Evolutionary conservation across 1,139 yeast genomes (phyloP).

Genomic region (Geotrichum citri-aurantii): DNA sequence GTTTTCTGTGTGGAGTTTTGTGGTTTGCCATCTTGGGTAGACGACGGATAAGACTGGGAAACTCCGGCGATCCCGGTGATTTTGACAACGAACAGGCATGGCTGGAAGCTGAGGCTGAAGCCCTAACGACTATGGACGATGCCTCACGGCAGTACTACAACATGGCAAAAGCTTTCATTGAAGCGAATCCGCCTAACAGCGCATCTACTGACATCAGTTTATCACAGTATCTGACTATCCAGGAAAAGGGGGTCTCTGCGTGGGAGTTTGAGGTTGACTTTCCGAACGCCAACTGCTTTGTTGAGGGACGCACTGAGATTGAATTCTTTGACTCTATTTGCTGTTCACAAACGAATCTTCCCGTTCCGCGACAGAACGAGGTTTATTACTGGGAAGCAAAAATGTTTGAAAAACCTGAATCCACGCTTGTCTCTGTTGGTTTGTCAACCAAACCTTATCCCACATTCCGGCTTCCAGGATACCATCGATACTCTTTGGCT

Average conservation of each 20-base stretch:
- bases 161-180: slow-evolving; percentile 52
- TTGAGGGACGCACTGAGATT: slow-evolving; percentile 70
- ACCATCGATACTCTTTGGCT: slow-evolving; percentile 73
- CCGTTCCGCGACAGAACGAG: slow-evolving; percentile 79
- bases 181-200: slow-evolving; percentile 42
- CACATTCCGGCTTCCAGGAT: slow-evolving; percentile 80
- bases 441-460: slow-evolving; percentile 88
- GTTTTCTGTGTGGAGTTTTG: slow-evolving; percentile 31
- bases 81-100: slow-evolving; percentile 62
- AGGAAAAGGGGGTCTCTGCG: slow-evolving; percentile 88
- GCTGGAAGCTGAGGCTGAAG: slow-evolving; percentile 62
- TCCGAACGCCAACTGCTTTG: slow-evolving; percentile 49
- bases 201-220: slow-evolving; percentile 39
- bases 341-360: slow-evolving; percentile 77
- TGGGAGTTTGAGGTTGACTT: slow-evolving; percentile 83
- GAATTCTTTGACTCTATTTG: slow-evolving; percentile 65
- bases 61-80: slow-evolving; percentile 48
- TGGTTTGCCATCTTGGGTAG: slow-evolving; percentile 35
- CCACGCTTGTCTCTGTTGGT: slow-evolving; percentile 64
- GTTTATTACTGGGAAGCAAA: slow-evolving; percentile 90
- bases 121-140: slow-evolving; percentile 59
- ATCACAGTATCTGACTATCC: slow-evolving; percentile 54
- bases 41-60: slow-evolving; percentile 35
- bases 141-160: slow-evolving; percentile 42
- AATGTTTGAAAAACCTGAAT: slow-evolving; percentile 54